These are phyloP conservation scores for Trichophyton mentagrophytes DNA, from an alignment of 2,329 filamentous ascomycete species.

Conservation along the genomic window DNA sequence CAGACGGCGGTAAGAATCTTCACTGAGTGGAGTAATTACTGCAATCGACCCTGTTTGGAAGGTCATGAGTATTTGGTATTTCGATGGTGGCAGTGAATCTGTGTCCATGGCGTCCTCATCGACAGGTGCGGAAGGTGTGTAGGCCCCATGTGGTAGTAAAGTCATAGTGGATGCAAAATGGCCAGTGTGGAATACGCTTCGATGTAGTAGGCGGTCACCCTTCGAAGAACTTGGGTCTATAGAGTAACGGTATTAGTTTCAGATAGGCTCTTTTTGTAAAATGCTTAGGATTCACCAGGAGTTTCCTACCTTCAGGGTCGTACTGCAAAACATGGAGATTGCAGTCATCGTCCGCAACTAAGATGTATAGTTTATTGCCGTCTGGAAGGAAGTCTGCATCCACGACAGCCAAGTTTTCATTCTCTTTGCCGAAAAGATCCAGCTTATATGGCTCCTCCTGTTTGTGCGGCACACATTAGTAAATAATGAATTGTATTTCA, in stretches of 20 bases:
- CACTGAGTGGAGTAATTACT: constrained; percentile 62
- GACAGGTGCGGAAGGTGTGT: constrained; percentile 28
- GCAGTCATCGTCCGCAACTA: constrained; percentile 71
- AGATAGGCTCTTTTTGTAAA: background rate
- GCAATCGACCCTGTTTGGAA: constrained; percentile 64
- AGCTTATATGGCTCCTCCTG: constrained; percentile 90
- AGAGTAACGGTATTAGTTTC: background rate
- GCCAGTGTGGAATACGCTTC: constrained; percentile 76
- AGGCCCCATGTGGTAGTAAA: constrained; percentile 57
- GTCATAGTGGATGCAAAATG: constrained; percentile 64
- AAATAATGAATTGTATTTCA: background rate
- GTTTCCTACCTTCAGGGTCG: constrained; percentile 71
- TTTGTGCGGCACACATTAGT: background rate
- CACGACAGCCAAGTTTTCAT: constrained; percentile 62
- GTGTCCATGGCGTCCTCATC: constrained; percentile 29
- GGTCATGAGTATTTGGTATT: constrained; percentile 52
- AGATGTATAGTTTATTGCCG: constrained; percentile 66
- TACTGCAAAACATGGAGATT: constrained; percentile 85
- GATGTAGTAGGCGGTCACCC: constrained; percentile 73
- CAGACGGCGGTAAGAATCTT: constrained; percentile 71
- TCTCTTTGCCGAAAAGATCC: constrained; percentile 80
- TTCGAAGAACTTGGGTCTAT: constrained; percentile 85
- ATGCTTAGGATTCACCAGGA: background rate
- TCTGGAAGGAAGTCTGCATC: constrained; percentile 81
- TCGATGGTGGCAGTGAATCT: constrained; percentile 16